Percentiles rank a stretch among this genome's conserved stretches.
Conservation (phyloP, 768 basidiomycete species). For the Pulveroboletus ravenelii region DNA sequence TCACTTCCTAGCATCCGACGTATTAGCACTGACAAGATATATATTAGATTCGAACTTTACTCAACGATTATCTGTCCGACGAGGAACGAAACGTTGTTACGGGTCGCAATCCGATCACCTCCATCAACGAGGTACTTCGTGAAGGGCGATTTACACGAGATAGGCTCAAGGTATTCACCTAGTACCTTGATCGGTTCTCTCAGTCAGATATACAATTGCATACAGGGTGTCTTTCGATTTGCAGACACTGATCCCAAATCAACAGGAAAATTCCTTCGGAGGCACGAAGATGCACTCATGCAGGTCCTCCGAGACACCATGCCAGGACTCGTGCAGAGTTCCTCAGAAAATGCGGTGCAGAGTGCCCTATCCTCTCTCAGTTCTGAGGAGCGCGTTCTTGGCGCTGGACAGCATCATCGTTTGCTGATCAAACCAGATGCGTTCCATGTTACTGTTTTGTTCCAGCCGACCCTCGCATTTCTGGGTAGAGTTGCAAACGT, state of each 20-base stretch:
- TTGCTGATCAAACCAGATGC: slow-evolving; percentile 85
- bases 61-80: slow-evolving; percentile 89
- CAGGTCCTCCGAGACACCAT: slow-evolving; percentile 84
- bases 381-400: slow-evolving; percentile 69
- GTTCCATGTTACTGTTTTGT: slow-evolving; percentile 92
- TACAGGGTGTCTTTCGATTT: slow-evolving; percentile 84
- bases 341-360: slow-evolving; percentile 59
- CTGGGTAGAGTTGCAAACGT: slow-evolving; percentile 66
- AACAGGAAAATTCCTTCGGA: slow-evolving; percentile 60
- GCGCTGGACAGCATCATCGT: slow-evolving; percentile 75
- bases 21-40: slow-evolving; percentile 2
- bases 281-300: slow-evolving; percentile 81
- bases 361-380: slow-evolving; percentile 53
- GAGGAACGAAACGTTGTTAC: slow-evolving; percentile 77
- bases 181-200: not conserved
- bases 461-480: slow-evolving; percentile 88
- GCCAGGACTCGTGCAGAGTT: slow-evolving; percentile 82
- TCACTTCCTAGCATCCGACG: not conserved
- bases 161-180: slow-evolving; percentile 58
- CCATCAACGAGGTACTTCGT: slow-evolving; percentile 90
- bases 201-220: not conserved
- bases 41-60: slow-evolving; percentile 70
- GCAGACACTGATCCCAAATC: slow-evolving; percentile 81
- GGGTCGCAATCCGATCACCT: slow-evolving; percentile 83
- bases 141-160: slow-evolving; percentile 79